phyloP scores from a whole-genome alignment of 225 moss, liverwort and hornwort genomes.

The Marchantia paleacea region DNA sequence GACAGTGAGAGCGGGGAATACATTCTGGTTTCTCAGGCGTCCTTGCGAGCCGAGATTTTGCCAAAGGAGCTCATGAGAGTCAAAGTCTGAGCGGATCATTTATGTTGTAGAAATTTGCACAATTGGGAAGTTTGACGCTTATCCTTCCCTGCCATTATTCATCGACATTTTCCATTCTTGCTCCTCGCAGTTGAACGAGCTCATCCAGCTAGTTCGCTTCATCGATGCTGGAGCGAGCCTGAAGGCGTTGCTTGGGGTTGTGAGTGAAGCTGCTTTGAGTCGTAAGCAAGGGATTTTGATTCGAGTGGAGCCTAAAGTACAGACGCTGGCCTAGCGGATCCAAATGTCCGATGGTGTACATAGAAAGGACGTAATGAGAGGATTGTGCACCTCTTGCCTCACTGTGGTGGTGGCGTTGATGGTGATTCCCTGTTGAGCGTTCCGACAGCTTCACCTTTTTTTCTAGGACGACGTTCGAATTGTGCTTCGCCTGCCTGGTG shows the following conservation, averaged over 20 bases:
- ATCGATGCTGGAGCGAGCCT: background rate
- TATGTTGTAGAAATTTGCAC: background rate
- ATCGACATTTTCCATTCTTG: background rate
- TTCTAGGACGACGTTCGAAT: background rate
- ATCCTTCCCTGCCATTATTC: background rate
- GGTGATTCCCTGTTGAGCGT: background rate
- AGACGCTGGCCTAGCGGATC: background rate
- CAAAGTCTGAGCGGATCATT: conserved; percentile 20
- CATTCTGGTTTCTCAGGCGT: conserved; percentile 50
- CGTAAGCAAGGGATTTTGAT: background rate
- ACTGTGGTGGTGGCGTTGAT: background rate
- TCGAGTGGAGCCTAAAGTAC: background rate
- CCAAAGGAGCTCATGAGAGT: conserved; percentile 11
- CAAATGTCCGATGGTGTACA: background rate
- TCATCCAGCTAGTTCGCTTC: background rate
- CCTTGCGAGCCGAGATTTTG: conserved; percentile 15
- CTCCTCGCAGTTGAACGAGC: background rate
- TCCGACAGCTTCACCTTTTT: background rate
- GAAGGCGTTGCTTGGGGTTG: background rate
- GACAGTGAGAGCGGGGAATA: conserved; percentile 59
- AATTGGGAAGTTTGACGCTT: background rate
- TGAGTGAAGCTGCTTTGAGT: conserved; percentile 2
- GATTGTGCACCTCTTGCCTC: background rate
- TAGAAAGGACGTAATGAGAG: background rate
- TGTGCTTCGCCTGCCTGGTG: conserved; percentile 1